Evolutionary conservation across 1,284 basidiomycete species (phyloP).

Genomic region (Trichosporon coremiiforme): DNA sequence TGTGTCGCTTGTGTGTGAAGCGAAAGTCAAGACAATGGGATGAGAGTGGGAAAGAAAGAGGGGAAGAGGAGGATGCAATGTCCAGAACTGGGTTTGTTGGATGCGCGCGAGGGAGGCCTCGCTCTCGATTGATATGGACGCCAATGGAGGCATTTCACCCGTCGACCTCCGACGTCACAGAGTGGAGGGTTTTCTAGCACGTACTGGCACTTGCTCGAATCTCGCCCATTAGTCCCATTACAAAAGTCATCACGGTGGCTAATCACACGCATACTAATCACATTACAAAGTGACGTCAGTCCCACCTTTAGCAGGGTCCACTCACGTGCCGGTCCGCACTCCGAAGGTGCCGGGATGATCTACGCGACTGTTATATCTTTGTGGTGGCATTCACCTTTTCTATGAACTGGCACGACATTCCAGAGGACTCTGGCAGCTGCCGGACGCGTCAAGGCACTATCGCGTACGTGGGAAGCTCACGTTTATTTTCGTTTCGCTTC

Average conservation of each 20-base stretch:
- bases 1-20: background rate
- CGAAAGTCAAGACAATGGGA: background rate
- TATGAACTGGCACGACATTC: conserved; percentile 2
- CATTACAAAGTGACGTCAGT: conserved; percentile 8
- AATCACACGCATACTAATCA: background rate
- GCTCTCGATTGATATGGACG: conserved; percentile 16
- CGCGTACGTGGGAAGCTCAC: background rate
- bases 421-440: conserved; percentile 13
- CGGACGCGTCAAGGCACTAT: background rate
- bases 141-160: conserved; percentile 14
- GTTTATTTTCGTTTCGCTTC: background rate
- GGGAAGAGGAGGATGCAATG: conserved; percentile 12
- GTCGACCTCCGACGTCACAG: conserved; percentile 13
- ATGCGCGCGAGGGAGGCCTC: conserved; percentile 11
- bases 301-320: background rate
- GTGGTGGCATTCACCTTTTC: background rate
- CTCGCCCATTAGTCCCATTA: background rate
- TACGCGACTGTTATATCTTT: conserved; percentile 12
- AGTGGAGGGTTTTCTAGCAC: conserved; percentile 15
- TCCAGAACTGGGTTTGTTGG: conserved; percentile 2
- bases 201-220: conserved; percentile 10
- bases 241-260: background rate
- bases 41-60: background rate
- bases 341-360: background rate
- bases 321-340: background rate